Percentiles rank a stretch among this genome's conserved stretches.
These are phyloP conservation scores for Ophiognomonia clavigignenti-juglandacearum DNA, from an alignment of 2,329 filamentous ascomycete species.

Conservation along the genomic window DNA sequence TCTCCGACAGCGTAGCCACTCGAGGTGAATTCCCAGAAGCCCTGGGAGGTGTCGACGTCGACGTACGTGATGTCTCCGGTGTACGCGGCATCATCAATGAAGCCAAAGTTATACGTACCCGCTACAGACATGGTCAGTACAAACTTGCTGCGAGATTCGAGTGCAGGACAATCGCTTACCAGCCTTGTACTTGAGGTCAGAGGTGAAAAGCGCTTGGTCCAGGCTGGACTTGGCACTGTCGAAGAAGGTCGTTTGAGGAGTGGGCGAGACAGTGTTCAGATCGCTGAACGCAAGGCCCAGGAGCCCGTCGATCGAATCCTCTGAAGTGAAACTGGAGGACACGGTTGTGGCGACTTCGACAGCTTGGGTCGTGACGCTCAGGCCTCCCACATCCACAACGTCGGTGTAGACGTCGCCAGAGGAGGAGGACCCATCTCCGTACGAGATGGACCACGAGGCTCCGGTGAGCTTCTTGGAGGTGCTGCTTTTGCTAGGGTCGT, in stretches of 20 bases:
- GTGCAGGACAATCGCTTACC: slow-evolving; percentile 16
- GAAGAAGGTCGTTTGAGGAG: slow-evolving; percentile 36
- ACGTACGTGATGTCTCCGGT: slow-evolving; percentile 52
- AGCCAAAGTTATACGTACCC: slow-evolving; percentile 27
- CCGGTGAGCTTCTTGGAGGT: slow-evolving; percentile 24
- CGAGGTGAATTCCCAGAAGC: slow-evolving; percentile 56
- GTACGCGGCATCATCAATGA: slow-evolving; percentile 51
- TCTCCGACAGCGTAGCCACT: slow-evolving; percentile 29
- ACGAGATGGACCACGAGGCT: slow-evolving; percentile 26
- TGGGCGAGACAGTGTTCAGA: slow-evolving; percentile 38
- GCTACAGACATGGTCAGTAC: not conserved
- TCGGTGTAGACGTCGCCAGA: slow-evolving; percentile 28
- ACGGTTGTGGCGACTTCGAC: slow-evolving; percentile 38
- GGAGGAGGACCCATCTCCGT: slow-evolving; percentile 28
- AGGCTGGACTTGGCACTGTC: slow-evolving; percentile 26
- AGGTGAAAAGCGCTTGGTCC: slow-evolving; percentile 27
- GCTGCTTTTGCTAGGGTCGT: slow-evolving; percentile 25
- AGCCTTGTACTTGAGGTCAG: slow-evolving; percentile 25
- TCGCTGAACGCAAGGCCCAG: slow-evolving; percentile 39
- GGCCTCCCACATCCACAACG: slow-evolving; percentile 26
- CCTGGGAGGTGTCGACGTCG: slow-evolving; percentile 45
- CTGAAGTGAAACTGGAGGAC: slow-evolving; percentile 32
- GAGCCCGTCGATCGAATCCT: slow-evolving; percentile 35
- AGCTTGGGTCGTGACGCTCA: slow-evolving; percentile 35
- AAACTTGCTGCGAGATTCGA: not conserved